Percentiles rank a stretch among this genome's conserved stretches.
Conservation (phyloP, 169 alveolate species). For the Babesia sp. region DNA sequence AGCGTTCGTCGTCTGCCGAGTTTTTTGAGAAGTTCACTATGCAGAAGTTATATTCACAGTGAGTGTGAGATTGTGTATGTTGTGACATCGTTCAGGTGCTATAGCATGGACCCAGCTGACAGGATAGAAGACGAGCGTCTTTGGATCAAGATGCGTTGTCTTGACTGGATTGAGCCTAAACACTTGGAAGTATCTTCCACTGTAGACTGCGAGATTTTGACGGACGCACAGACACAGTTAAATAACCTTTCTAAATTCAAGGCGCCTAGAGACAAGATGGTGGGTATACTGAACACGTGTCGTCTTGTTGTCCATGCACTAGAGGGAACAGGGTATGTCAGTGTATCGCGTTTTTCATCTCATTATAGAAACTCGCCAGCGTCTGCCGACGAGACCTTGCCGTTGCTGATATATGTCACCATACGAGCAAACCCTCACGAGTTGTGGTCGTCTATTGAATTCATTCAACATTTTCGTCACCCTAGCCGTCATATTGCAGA, state of each 20-base stretch:
- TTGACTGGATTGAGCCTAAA: conserved; percentile 71
- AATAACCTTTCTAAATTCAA: conserved; percentile 45
- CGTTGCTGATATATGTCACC: conserved; percentile 77
- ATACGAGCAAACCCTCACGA: conserved; percentile 82
- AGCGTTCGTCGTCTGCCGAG: conserved; percentile 33
- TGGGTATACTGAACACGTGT: conserved; percentile 73
- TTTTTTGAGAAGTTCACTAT: conserved; percentile 63
- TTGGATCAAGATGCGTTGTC: conserved; percentile 68
- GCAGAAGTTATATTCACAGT: conserved; percentile 65
- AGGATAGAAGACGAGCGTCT: conserved; percentile 71
- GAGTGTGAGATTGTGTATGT: background rate
- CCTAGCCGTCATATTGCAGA: conserved; percentile 79
- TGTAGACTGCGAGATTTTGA: conserved; percentile 18
- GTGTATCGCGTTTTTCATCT: background rate
- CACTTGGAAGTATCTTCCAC: conserved; percentile 64
- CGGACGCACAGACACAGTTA: conserved; percentile 54
- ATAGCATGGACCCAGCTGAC: conserved; percentile 70
- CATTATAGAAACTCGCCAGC: conserved; percentile 57
- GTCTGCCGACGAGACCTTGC: conserved; percentile 84
- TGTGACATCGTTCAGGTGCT: conserved; percentile 20
- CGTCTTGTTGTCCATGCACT: conserved; percentile 69
- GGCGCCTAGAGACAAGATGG: conserved; percentile 79
- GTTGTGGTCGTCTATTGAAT: conserved; percentile 77
- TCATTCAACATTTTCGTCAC: conserved; percentile 79
- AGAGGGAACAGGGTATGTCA: conserved; percentile 50